Base-by-base conservation (phyloP, 768 basidiomycete genomes). In the Pleurotus cornucopiae region DNA sequence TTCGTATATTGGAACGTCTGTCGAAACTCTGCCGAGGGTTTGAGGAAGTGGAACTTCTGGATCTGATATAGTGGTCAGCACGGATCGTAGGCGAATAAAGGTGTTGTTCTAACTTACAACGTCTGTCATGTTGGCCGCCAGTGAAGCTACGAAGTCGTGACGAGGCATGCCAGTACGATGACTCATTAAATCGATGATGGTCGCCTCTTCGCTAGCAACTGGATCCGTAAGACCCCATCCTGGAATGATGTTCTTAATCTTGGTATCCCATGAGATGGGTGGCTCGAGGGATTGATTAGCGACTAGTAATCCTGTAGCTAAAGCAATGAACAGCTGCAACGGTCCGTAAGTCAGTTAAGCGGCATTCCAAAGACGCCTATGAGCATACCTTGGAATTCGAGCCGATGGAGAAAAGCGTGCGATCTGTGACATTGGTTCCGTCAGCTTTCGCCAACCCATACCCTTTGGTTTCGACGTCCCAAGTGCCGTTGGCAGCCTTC, bases 1-100 rank as follows among this genome's bases (percentile, higher is more conserved):
- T 69, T 71, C 57, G 60, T 64, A 58, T 70, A 69, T 46, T 70
- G 70, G 38, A 56, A 66, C 6, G 49, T 46, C 9, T 65, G 57
- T 9, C 71, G 66, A 58, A 73, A 73, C 39, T 64, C 65, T 23
- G 58, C 23, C 1, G 69, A 69, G 18, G 66, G 69, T 12, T 63
- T 61, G 18, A 66, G 60, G 57, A 64, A 64, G n/a, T 61, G 62
- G 46, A 67, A 34, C 2, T 34, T 34, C 11, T 34, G 30, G 4
- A 34, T 34, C 30, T 34, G 30, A 34, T 34, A 11, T 34, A 11
- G 9, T 34, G 2, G 3, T 34, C 30, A 9, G 9, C 11, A 34
- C 30, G 11, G 3, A 11, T 11, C 11, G 30, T 3, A 12, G 5
- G 38, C 1, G 3, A 16, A 14, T 26, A 34, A 13, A 37, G 16